Percentiles rank a stretch among this genome's conserved stretches.
These are phyloP conservation scores for Suillus plorans DNA, from an alignment of 768 basidiomycete genomes.

Conservation along the genomic window DNA sequence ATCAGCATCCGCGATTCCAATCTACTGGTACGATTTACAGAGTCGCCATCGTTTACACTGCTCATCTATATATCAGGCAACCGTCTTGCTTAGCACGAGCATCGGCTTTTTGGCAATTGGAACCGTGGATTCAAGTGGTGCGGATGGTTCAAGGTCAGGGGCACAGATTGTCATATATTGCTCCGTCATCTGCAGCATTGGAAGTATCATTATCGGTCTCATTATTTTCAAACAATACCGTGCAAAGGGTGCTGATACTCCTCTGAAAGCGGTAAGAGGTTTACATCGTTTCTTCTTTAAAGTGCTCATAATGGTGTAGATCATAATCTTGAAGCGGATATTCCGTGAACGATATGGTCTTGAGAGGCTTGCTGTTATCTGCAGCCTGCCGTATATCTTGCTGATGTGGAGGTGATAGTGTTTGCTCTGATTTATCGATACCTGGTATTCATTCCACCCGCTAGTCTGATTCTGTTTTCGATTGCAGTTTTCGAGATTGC, in stretches of 20 bases:
- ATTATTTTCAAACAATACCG: slow-evolving; percentile 33
- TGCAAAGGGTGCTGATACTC: slow-evolving; percentile 31
- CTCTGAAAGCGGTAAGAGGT: slow-evolving; percentile 24
- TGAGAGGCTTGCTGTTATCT: slow-evolving; percentile 39
- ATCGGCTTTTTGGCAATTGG: slow-evolving; percentile 24
- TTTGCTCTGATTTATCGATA: not conserved
- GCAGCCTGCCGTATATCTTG: slow-evolving; percentile 40
- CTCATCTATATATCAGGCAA: slow-evolving; percentile 18
- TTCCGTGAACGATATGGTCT: slow-evolving; percentile 27
- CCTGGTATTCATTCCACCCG: not conserved
- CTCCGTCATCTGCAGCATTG: slow-evolving; percentile 28
- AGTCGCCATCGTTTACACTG: not conserved
- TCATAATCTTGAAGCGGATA: slow-evolving; percentile 27
- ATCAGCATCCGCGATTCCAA: slow-evolving; percentile 33
- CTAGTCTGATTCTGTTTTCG: slow-evolving; percentile 37
- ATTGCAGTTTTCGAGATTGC: slow-evolving; percentile 29
- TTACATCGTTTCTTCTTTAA: not conserved
- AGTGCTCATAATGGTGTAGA: slow-evolving; percentile 15
- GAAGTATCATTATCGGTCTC: slow-evolving; percentile 31
- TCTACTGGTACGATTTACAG: slow-evolving; percentile 19
- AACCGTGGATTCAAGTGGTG: slow-evolving; percentile 5
- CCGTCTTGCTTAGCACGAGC: slow-evolving; percentile 27
- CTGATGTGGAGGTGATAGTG: slow-evolving; percentile 39
- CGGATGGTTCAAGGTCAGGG: slow-evolving; percentile 12
- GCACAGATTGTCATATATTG: slow-evolving; percentile 27